phyloP scores from a whole-genome alignment of 1,284 basidiomycete genomes.

The Veloboletus limbatus region DNA sequence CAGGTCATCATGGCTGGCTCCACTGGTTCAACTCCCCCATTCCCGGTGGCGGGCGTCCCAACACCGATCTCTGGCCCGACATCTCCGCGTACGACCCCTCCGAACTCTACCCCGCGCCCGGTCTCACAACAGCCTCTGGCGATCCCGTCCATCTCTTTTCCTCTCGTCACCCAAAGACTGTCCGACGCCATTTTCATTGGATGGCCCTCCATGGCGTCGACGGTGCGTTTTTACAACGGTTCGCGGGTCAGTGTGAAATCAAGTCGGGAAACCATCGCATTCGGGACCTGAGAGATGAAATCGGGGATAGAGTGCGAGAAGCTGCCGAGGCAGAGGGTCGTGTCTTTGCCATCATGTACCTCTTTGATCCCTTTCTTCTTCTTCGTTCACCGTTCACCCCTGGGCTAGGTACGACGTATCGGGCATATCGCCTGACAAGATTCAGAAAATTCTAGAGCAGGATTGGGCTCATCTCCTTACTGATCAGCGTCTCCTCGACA shows the following conservation, averaged over 20 bases:
- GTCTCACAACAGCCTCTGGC: constrained; percentile 52
- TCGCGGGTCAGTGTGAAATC: constrained; percentile 61
- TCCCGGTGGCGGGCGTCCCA: constrained; percentile 61
- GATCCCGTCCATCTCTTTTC: constrained; percentile 69
- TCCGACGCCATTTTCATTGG: constrained; percentile 74
- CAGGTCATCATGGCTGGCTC: constrained; percentile 77
- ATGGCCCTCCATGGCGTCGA: constrained; percentile 77
- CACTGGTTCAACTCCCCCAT: constrained; percentile 73
- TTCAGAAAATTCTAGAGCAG: constrained; percentile 54
- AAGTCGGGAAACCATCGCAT: constrained; percentile 53
- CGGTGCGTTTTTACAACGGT: constrained; percentile 75
- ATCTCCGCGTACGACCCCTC: constrained; percentile 62
- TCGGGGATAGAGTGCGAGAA: constrained; percentile 64
- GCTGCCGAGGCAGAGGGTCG: constrained; percentile 74
- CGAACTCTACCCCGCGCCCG: constrained; percentile 68
- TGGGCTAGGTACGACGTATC: constrained; percentile 76
- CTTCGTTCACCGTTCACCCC: background rate
- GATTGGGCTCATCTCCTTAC: constrained; percentile 70
- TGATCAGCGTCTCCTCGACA: constrained; percentile 58
- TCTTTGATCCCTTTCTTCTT: constrained; percentile 1
- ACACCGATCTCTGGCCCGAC: constrained; percentile 74
- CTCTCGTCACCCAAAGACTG: constrained; percentile 68
- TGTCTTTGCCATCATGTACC: constrained; percentile 77
- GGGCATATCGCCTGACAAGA: constrained; percentile 57
- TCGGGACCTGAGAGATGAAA: constrained; percentile 62